Evolutionary conservation across 371 early-diverging fungal genomes (phyloP), one percentile per base, ranked within the genome.

Genomic region (Modicella reniformis): DNA sequence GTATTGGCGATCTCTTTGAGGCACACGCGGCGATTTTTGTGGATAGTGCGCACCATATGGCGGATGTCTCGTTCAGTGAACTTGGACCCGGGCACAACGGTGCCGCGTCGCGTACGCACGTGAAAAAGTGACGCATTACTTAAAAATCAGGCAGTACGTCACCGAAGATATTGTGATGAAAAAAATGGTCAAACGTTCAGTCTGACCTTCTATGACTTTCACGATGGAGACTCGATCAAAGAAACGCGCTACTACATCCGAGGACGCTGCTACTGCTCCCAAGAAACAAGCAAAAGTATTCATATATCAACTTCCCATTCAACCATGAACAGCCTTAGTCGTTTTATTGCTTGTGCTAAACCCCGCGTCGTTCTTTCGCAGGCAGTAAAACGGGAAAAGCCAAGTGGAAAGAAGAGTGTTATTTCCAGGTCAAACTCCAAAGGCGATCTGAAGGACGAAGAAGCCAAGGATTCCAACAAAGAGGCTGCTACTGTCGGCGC

Each of bases 221-320:
- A n/a, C 59, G 13, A 70, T 74, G 74, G 56, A 64, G 17, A 74
- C 74, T 23, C 68, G 74, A 60, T 74, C 74, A 25, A 67, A 49
- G 44, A 62, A 58, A 60, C 74, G 68, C 32, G 74, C 50, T 12
- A 44, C 23, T 8, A 33, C n/a, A 2, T 15, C 60, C 15, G 61
- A 59, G 9, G 52, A 30, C 0, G 9, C 56, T 49, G 6, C 57
- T 12, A 56, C 47, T 2, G n/a, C 62, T n/a, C 15, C 32, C n/a
- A 60, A 23, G 47, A 67, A 54, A 30, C 19, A 33, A 32, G 40
- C 55, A 4, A 54, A 50, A 37, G 59, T 41, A 55, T 4, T 10
- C 13, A 21, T 23, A 33, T 37, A 37, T 3, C 17, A 49, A 29
- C 59, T 44, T 53, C 50, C n/a, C 3, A 32, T 23, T 37, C 2